Evolutionary conservation across 805 yeast species (phyloP).

Genomic region (Debaryomyces maramus): DNA sequence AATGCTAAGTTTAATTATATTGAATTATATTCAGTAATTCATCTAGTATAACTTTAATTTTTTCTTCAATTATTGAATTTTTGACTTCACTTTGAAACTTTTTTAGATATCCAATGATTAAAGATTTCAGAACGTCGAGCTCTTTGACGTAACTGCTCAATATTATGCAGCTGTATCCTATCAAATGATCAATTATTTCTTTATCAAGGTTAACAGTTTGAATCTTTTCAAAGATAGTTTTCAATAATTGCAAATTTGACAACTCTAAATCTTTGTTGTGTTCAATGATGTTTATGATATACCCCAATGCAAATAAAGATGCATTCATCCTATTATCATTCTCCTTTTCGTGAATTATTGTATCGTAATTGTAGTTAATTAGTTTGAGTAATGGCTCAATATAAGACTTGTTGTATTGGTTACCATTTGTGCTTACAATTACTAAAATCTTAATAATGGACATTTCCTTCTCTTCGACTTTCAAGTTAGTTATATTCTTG

Average conservation of each 20-base stretch:
- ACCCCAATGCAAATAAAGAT: conserved; percentile 14
- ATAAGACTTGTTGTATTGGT: conserved; percentile 1
- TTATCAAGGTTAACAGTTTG: neutral
- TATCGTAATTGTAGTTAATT: conserved; percentile 7
- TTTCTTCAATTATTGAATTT: neutral
- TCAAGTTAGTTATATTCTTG: neutral
- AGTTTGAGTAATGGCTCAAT: conserved; percentile 12
- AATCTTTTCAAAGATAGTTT: neutral
- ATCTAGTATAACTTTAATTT: too few species aligned
- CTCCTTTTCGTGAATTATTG: neutral
- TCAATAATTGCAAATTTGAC: conserved; percentile 1
- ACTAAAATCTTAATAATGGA: conserved; percentile 11
- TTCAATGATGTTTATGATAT: conserved; percentile 13
- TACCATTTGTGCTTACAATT: conserved; percentile 12
- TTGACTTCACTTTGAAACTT: neutral
- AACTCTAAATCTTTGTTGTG: neutral
- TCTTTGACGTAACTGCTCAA: conserved; percentile 2
- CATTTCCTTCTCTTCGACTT: conserved; percentile 4
- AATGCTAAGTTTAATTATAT: too few species aligned
- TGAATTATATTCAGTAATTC: too few species aligned
- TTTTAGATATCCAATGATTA: neutral
- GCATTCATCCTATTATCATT: conserved; percentile 1
- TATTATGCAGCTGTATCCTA: conserved; percentile 18
- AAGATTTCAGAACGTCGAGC: neutral
- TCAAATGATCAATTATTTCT: conserved; percentile 12